Evolutionary conservation across 2,329 filamentous ascomycete genomes (phyloP), one percentile per base, ranked within the genome.

Genomic region (Ambrosiella beaveri): DNA sequence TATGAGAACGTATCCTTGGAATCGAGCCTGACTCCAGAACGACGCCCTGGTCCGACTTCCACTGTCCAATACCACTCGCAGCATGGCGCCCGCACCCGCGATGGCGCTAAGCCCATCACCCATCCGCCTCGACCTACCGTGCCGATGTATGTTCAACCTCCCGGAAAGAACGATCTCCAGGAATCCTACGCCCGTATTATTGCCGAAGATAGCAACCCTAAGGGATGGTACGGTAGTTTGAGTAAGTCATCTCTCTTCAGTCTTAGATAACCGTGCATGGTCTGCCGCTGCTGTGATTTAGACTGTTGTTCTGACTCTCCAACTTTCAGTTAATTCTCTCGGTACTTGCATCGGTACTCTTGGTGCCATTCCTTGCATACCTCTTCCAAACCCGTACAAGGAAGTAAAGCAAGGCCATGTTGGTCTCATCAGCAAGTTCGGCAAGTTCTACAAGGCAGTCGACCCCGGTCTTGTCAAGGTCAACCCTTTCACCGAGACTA

Each of bases 381-480:
- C 95, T 68, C 75, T 84, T 72, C 93, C 93, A 54, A 98, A 98
- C 73, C 93, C 91, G 2, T 97, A 90, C 79, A 95, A 94, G 75
- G 84, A 82, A 53, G 91, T 98, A 61, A 75, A 79, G 58, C 93
- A 97, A 74, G 93, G 93, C 65, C 90, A 95, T 65, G 93, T 98
- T 54, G 93, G 93, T 61, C 79, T 98, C 50, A 85, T 98, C 68
- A 95, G 90, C 67, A 94, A 91, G 71, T 98, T 98, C 64, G 93
- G 93, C 66, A 78, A 84, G 63, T 97, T 98, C 74, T 88, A 95
- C 71, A 86, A 90, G 71, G 89, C 93, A 9, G 91, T 97, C 64
- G 93, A 98, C 70, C 93, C 93, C 1, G 93, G 93, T 69, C 83
- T 98, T 38, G 88, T 97, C 71, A 95, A 95, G 76, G 84, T 98